Base-by-base conservation (phyloP, 352 stramenopile species). In the Thraustochytrium sp. region DNA sequence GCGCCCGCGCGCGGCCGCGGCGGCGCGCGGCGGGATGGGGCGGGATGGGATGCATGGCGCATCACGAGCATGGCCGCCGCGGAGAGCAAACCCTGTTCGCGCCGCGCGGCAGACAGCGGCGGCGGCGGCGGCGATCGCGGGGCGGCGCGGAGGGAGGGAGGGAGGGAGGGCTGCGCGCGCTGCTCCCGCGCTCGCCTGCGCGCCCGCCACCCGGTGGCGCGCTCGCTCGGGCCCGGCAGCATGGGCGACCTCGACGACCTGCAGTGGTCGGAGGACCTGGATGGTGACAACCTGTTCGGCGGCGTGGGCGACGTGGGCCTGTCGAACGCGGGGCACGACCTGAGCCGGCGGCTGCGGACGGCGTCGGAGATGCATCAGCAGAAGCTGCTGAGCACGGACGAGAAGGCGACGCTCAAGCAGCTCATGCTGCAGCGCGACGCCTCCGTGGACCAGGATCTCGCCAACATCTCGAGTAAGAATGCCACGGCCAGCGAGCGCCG, bases 361-460 rank as follows among this genome's bases (percentile, higher is more conserved):
- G 68, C 68, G 18, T 65, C 68, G 2, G 68, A 80, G 23, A 80
- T 80, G 68, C 68, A 80, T 13, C 31, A 80, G 26, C 63, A 44
- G 21, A 44, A 44, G 5, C 31, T 80, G 5, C 31, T 80, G n/a
- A 80, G 31, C 42, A 80, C 76, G n/a, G 68, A 80, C 31, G 68
- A 80, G 38, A 80, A 80, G 51, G 48, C 68, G 0, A 51, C 68
- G 9, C 26, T 80, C 37, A 80, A 80, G 68, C 68, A 80, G 68
- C 23, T 80, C 21, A 44, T 63, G 46, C 53, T 80, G 42, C 68
- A 80, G 34, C 48, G 53, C 48, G 68, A 80, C 51, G n/a, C 68
- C 26, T 55, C 31, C 1, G 44, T 80, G 11, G 68, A 80, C 18
- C 23, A 11, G 11, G 68, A 80, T 26, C 51, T 80, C 37, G 34